A percentile compares a stretch with the other conserved stretches of the same genome.
Conservation (phyloP, 192 early-diverging fungal genomes). For the Allomyces arbusculus region DNA sequence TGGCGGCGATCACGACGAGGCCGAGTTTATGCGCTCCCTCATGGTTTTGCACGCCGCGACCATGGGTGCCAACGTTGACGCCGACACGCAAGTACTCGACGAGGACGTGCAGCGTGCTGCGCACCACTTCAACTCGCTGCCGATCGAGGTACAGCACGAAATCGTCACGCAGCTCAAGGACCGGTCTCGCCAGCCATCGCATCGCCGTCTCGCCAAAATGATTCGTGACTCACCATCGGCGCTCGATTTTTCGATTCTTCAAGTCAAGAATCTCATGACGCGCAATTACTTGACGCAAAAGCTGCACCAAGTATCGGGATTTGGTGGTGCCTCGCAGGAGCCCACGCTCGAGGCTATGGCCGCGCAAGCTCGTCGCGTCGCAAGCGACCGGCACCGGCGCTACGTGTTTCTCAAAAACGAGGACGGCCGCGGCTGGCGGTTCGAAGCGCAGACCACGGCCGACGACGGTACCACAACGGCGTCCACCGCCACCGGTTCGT, state of each 20-base stretch:
- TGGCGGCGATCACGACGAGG: background rate
- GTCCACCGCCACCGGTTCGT: background rate
- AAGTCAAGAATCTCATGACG: constrained; percentile 65
- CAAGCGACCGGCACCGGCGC: constrained; percentile 55
- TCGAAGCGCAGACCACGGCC: background rate
- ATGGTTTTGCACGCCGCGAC: background rate
- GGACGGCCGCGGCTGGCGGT: constrained; percentile 40
- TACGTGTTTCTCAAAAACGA: constrained; percentile 77
- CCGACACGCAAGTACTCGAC: background rate
- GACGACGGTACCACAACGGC: background rate
- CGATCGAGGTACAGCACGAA: constrained; percentile 76
- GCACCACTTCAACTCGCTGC: constrained; percentile 44
- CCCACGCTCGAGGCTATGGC: background rate
- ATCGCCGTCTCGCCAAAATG: constrained; percentile 51
- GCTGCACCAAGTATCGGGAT: constrained; percentile 1
- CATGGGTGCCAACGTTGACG: background rate
- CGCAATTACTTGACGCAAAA: constrained; percentile 73
- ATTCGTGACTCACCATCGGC: constrained; percentile 41
- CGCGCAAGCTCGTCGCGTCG: constrained; percentile 38
- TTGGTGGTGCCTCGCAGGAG: background rate
- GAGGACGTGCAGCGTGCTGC: constrained; percentile 58
- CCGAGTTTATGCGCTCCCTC: background rate
- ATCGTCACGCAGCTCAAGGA: constrained; percentile 73
- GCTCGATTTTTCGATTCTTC: constrained; percentile 72
- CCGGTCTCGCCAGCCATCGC: constrained; percentile 56